These are phyloP conservation scores for Decorospora gaudefroyi DNA, from an alignment of 2,329 filamentous ascomycete species.

Conservation along the genomic window DNA sequence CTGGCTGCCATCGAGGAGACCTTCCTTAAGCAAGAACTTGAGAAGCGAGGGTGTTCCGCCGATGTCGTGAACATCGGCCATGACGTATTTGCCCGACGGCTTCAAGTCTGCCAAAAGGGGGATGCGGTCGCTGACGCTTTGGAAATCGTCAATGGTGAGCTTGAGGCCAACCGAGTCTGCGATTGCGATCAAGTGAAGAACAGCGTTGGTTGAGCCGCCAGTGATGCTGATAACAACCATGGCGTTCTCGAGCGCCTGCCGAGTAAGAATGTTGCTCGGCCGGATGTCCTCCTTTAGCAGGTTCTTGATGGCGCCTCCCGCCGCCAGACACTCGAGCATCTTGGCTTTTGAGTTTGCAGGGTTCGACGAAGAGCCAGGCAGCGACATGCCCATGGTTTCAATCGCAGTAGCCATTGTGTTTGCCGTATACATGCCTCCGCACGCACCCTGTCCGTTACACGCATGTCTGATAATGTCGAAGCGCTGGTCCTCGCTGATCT, in stretches of 20 bases:
- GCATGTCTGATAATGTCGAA: conserved; percentile 95
- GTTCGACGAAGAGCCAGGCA: conserved; percentile 58
- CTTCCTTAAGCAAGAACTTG: conserved; percentile 57
- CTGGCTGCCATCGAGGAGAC: conserved; percentile 53
- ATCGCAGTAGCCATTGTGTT: conserved; percentile 59
- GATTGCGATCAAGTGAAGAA: conserved; percentile 58
- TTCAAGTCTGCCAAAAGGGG: conserved; percentile 58
- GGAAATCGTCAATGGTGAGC: conserved; percentile 58
- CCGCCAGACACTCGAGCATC: conserved; percentile 56
- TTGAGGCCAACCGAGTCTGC: conserved; percentile 57
- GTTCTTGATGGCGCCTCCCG: conserved; percentile 57
- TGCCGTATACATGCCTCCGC: conserved; percentile 73
- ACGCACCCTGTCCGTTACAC: conserved; percentile 81
- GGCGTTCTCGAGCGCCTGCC: conserved; percentile 56
- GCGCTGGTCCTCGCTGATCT: conserved; percentile 87
- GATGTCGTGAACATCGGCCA: conserved; percentile 63
- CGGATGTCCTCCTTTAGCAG: conserved; percentile 57
- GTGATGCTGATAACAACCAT: conserved; percentile 58
- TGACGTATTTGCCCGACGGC: conserved; percentile 59
- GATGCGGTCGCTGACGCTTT: conserved; percentile 55
- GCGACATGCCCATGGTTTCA: conserved; percentile 57
- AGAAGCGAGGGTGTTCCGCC: conserved; percentile 56
- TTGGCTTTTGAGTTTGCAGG: conserved; percentile 58
- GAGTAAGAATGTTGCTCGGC: conserved; percentile 56
- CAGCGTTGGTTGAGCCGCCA: conserved; percentile 57